phyloP scores from a whole-genome alignment of 352 stramenopile species.

The Phytophthora crassamura region DNA sequence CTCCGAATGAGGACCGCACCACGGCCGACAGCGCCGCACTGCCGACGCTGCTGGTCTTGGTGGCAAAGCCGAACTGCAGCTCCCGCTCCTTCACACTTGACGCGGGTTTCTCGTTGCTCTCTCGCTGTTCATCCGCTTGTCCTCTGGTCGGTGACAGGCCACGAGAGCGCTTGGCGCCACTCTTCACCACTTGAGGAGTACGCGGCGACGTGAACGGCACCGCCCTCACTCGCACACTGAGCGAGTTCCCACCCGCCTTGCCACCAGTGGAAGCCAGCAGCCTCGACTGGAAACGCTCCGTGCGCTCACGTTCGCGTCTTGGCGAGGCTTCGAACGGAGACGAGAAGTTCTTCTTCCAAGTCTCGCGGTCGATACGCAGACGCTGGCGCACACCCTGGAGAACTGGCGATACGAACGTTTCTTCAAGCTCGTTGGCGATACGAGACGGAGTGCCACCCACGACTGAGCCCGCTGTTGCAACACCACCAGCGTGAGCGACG shows the following conservation, averaged over 20 bases:
- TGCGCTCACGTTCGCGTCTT: conserved; percentile 54
- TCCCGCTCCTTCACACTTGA: conserved; percentile 18
- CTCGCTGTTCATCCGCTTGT: conserved; percentile 19
- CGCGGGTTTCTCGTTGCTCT: background rate
- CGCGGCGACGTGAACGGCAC: conserved; percentile 20
- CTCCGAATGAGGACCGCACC: conserved; percentile 16
- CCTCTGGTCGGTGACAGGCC: conserved; percentile 33
- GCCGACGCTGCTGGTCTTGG: conserved; percentile 7
- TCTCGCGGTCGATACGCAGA: conserved; percentile 71
- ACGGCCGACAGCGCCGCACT: conserved; percentile 35
- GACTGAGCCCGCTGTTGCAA: conserved; percentile 25
- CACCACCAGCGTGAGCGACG: conserved; percentile 41
- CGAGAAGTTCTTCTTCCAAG: conserved; percentile 73
- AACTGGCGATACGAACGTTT: conserved; percentile 69
- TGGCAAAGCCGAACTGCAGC: conserved; percentile 3
- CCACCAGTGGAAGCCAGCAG: conserved; percentile 31
- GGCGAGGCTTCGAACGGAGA: conserved; percentile 70
- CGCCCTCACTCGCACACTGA: conserved; percentile 32
- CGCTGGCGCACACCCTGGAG: conserved; percentile 62
- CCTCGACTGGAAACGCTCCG: conserved; percentile 57
- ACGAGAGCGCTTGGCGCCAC: conserved; percentile 20
- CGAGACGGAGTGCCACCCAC: conserved; percentile 27
- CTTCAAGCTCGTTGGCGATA: conserved; percentile 47
- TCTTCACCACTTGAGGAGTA: conserved; percentile 26
- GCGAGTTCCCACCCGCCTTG: background rate